A percentile compares a stretch with the other conserved stretches of the same genome.
phyloP scores from a whole-genome alignment of 2,329 filamentous ascomycete species.

The Aspergillus persii region DNA sequence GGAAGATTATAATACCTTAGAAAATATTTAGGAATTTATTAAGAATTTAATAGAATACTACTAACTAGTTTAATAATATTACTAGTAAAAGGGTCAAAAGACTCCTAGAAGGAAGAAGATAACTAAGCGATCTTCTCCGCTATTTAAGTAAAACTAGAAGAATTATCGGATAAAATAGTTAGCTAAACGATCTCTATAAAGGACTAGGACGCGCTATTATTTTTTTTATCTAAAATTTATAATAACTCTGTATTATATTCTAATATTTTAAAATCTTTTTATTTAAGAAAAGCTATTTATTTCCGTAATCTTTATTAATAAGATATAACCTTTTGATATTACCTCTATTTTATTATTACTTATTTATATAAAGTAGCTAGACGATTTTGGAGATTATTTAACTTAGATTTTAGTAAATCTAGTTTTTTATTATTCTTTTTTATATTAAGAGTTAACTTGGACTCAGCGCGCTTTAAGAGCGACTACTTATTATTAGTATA shows the following conservation, averaged over 20 bases:
- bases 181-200: too few species aligned
- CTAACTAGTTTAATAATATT: background rate
- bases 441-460: background rate
- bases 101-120: too few species aligned
- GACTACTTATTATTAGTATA: background rate
- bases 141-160: too few species aligned
- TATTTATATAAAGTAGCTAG: background rate
- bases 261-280: background rate
- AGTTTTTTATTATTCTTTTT: background rate
- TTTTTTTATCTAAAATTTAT: too few species aligned
- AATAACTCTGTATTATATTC: too few species aligned
- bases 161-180: too few species aligned
- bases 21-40: slow-evolving; percentile 3
- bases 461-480: background rate
- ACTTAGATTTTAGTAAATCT: background rate
- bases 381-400: background rate
- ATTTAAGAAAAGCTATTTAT: background rate
- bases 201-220: too few species aligned
- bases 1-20: background rate
- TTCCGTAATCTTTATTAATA: background rate
- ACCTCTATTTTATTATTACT: background rate
- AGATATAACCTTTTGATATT: background rate
- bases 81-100: background rate
- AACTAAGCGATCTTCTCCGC: too few species aligned
- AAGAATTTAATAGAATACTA: background rate